Conservation (phyloP, 2,329 filamentous ascomycete genomes). For the Colletotrichum lupini region DNA sequence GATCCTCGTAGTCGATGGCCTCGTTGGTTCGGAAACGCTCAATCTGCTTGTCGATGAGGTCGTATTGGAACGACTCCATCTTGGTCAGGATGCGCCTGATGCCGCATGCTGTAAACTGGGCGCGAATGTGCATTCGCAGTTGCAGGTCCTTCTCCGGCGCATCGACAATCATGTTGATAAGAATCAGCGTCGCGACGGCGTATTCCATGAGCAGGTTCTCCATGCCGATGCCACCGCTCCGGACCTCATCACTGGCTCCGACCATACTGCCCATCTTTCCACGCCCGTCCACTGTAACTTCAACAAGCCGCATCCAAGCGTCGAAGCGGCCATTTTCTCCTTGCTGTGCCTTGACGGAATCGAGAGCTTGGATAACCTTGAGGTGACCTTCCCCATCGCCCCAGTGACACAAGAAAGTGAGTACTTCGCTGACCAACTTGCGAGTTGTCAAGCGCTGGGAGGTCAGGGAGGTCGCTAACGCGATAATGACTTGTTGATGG, state of each 20-base stretch:
- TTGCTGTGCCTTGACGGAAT: conserved; percentile 87
- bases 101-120: conserved; percentile 95
- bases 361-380: conserved; percentile 93
- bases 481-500: conserved; percentile 90
- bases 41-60: conserved; percentile 97
- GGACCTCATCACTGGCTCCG: conserved; percentile 94
- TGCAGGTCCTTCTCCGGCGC: conserved; percentile 90
- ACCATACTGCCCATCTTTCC: conserved; percentile 99
- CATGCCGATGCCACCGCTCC: conserved; percentile 96
- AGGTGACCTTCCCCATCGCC: conserved; percentile 87
- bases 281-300: conserved; percentile 95
- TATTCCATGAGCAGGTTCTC: conserved; percentile 99
- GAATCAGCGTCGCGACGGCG: conserved; percentile 90
- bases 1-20: conserved; percentile 97
- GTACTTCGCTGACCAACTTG: conserved; percentile 93
- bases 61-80: conserved; percentile 99
- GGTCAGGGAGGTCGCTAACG: conserved; percentile 86
- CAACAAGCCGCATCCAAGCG: conserved; percentile 97
- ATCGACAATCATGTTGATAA: conserved; percentile 97
- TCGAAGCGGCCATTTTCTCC: conserved; percentile 97
- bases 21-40: conserved; percentile 94
- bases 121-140: conserved; percentile 91
- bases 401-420: conserved; percentile 98
- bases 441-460: conserved; percentile 90
- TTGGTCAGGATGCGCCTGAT: conserved; percentile 94